Evolutionary conservation across 192 early-diverging fungal species (phyloP).

Genomic region (Phlyctochytrium bullatum): DNA sequence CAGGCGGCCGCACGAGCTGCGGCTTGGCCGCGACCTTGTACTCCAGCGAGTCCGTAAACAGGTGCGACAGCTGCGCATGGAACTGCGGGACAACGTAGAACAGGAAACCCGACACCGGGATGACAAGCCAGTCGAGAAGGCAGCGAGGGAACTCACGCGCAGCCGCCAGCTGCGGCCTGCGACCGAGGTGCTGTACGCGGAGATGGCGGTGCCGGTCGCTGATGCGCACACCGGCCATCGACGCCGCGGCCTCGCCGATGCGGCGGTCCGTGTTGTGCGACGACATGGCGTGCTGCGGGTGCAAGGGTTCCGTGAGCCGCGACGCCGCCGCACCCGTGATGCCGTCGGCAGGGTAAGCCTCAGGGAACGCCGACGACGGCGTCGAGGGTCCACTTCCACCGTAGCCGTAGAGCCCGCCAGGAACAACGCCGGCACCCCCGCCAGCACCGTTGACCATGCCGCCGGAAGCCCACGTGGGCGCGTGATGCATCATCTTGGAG

Average conservation of each 20-base stretch:
- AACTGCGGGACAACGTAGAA: slow-evolving; percentile 50
- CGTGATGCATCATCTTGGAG: neutral
- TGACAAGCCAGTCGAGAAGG: slow-evolving; percentile 39
- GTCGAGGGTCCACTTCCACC: too few relatives aligned
- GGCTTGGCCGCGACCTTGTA: slow-evolving; percentile 59
- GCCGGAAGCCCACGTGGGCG: too few relatives aligned
- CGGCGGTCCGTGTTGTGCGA: neutral
- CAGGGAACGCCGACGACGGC: too few relatives aligned
- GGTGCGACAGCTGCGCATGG: slow-evolving; percentile 48
- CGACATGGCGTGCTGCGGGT: slow-evolving; percentile 12
- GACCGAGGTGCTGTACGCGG: slow-evolving; percentile 26
- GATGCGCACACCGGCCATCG: neutral
- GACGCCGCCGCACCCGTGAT: too few relatives aligned
- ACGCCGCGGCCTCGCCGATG: neutral
- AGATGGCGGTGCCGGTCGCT: neutral
- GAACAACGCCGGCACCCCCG: too few relatives aligned
- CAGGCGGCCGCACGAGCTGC: slow-evolving; percentile 15
- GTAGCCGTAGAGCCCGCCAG: too few relatives aligned
- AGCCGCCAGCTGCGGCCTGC: slow-evolving; percentile 9
- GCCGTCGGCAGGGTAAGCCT: too few relatives aligned
- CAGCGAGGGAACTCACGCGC: neutral
- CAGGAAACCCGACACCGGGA: slow-evolving; percentile 43
- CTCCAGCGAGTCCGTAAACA: slow-evolving; percentile 50
- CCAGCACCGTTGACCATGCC: too few relatives aligned
- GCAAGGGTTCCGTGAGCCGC: neutral